A percentile compares a stretch with the other conserved stretches of the same genome.
Evolutionary conservation across 208 protist genomes (phyloP).

Genomic region (Eutreptiella sp.): DNA sequence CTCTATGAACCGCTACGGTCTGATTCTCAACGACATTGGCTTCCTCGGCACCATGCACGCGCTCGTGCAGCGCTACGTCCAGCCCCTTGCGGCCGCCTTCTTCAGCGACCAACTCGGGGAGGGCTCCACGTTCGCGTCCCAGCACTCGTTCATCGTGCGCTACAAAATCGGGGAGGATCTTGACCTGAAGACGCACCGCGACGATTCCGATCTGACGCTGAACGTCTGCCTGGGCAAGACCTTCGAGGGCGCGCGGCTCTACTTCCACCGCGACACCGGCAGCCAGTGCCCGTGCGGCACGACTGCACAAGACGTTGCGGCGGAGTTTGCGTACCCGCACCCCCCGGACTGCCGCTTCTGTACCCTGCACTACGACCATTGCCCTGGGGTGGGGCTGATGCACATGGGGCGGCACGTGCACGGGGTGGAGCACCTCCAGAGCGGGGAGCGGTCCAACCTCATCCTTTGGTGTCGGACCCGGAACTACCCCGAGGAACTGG

Average conservation of each 20-base stretch:
- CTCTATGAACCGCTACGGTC: constrained; percentile 17
- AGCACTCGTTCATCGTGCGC: constrained; percentile 11
- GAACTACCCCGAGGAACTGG: too few relatives aligned
- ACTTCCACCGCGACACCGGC: not conserved
- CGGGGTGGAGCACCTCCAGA: not conserved
- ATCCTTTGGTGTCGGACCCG: constrained; percentile 5
- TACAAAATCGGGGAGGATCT: not conserved
- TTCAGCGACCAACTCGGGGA: not conserved
- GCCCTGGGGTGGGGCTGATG: not conserved
- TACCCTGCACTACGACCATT: constrained; percentile 7
- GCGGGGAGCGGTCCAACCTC: constrained; percentile 12
- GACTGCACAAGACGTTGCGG: not conserved
- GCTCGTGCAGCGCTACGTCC: too few relatives aligned
- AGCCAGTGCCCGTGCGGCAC: not conserved
- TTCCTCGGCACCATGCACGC: too few relatives aligned
- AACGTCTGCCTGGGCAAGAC: constrained; percentile 10
- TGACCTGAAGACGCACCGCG: not conserved
- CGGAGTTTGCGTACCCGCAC: too few relatives aligned
- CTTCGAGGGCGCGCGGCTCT: constrained; percentile 12
- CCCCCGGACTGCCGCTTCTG: too few relatives aligned
- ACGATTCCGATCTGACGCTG: constrained; percentile 7
- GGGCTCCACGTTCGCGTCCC: constrained; percentile 1
- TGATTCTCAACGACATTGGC: constrained; percentile 8
- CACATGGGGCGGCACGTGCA: constrained; percentile 6
- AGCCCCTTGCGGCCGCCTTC: too few relatives aligned